Conservation (phyloP, 1,139 yeast genomes). For the Saccharomyces hybrid region DNA sequence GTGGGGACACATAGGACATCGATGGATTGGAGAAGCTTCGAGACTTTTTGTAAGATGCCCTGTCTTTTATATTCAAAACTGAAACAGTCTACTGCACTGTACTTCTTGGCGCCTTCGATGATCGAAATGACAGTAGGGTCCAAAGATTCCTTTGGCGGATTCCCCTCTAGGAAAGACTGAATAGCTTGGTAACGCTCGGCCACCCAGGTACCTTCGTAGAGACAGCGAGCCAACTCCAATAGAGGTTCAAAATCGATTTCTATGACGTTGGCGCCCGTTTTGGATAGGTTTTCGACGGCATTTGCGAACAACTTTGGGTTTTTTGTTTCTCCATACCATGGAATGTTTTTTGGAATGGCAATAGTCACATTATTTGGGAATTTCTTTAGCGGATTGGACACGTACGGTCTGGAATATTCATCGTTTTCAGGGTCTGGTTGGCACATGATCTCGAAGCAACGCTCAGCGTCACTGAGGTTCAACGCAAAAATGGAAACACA, state of each 20-base stretch:
- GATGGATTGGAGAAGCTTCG: constrained; percentile 45
- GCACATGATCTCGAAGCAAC: constrained; percentile 61
- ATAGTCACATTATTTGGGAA: constrained; percentile 56
- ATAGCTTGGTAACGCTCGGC: constrained; percentile 87
- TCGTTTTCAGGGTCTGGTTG: constrained; percentile 63
- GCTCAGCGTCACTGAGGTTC: constrained; percentile 75
- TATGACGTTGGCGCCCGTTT: constrained; percentile 50
- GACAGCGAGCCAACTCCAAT: constrained; percentile 73
- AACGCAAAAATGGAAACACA: constrained; percentile 81
- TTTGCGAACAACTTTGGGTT: constrained; percentile 60
- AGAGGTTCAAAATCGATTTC: constrained; percentile 66
- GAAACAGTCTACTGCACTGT: constrained; percentile 76
- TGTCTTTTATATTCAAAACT: constrained; percentile 79
- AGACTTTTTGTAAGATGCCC: constrained; percentile 59
- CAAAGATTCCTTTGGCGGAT: constrained; percentile 61
- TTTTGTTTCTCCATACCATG: constrained; percentile 74
- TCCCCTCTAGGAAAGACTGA: constrained; percentile 60
- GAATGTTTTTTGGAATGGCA: constrained; percentile 65
- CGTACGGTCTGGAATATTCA: constrained; percentile 72
- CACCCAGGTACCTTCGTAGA: constrained; percentile 99
- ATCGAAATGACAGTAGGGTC: constrained; percentile 81
- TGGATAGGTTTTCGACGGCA: constrained; percentile 52
- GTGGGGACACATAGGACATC: constrained; percentile 87
- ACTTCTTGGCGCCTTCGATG: constrained; percentile 67
- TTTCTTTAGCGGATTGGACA: constrained; percentile 52